Base-by-base conservation (phyloP, 495 filamentous ascomycete species). In the Paragyromitra xinjiangensis region DNA sequence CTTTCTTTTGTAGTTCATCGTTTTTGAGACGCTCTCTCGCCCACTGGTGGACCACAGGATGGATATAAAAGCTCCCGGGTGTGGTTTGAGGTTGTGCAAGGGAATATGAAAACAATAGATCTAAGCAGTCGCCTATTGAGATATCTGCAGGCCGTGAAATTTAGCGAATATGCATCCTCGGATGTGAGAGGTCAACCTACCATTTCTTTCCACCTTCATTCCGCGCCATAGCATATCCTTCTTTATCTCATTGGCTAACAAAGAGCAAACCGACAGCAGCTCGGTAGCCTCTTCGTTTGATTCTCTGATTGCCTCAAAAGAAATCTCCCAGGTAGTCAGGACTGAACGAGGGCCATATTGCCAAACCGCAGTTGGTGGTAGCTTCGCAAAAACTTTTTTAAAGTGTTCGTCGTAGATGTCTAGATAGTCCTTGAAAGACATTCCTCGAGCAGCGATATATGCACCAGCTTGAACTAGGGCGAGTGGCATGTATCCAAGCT, bases 401-500 rank as follows among this genome's bases (percentile, higher is more conserved):
- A 50, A 50, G 7, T 50, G 48, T 6, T 50, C 7, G 48, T 50
- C 14, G 48, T 50, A 50, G 6, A 50, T 50, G 0, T 50, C 14
- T 16, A 50, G 12, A 50, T 50, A 50, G 48, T 6, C n/a, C 48
- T 50, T 6, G n/a, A 50, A 50, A 5, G 48, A 19, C 6, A 50
- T 50, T n/a, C 12, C 48, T 50, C n/a, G 48, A 5, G 48, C 48
- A 50, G 48, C 48, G 4, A 50, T n/a, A 19, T 50, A 50, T 0
- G 48, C 48, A 50, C 48, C 48, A 50, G 48, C 16, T n/a, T 50
- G 48, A 50, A n/a, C 48, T 50, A 50, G 48, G 14, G 48, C 48
- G 6, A 50, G 48, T 50, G 48, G 48, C 48, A 50, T 50, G 48
- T n/a, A 19, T 1, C 48, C 48, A 50, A 50, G 48, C 48, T 50